Base-by-base conservation (phyloP, 768 basidiomycete species). In the Leucogyrophana mollusca region DNA sequence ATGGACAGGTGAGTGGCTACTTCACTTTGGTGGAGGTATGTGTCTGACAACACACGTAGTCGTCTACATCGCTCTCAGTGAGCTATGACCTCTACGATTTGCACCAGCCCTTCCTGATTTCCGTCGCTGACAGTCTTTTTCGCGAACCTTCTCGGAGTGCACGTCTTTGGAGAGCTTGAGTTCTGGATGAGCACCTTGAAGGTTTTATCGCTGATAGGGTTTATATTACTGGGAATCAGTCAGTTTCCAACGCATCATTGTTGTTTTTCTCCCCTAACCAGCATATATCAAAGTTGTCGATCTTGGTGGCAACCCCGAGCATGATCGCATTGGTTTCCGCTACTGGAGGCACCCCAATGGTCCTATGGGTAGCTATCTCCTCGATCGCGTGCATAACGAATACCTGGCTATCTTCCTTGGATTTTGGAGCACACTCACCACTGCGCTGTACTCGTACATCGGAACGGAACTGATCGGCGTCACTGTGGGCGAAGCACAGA, bases 381-480 rank as follows among this genome's bases (percentile, higher is more conserved):
- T 68, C 37, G 56, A 51, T 33, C 67, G 77, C 54, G 79, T 80
- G 20, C 73, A 79, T 53, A 67, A 78, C 48, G 64, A 70, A 4
- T 64, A 67, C 40, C 56, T 80, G 14, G 67, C 78, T 2, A 77
- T 76, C 48, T 85, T 87, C 71, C 70, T 83, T 17, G 85, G 83
- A 9, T 85, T 90, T 59, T 89, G 85, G 79, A 72, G 78, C 13
- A 82, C 83, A 3, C 64, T 88, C 36, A 83, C 79, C 38, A 89
- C 83, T 51, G 86, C 83, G 20, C 70, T 85, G 3, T 89, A 90
- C 65, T 82, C 85, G 11, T 83, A 78, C 60, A 79, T 83, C 47
- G 84, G 86, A 23, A 91, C 87, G 16, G 87, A 91, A 62, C 71
- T 88, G 14, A 81, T 91, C 48, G 87, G 87, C 58, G 80, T 87